A percentile compares a stretch with the other conserved stretches of the same genome.
These are phyloP conservation scores for Nectriaceae sp. DNA, from an alignment of 2,329 filamentous ascomycete genomes.

Conservation along the genomic window DNA sequence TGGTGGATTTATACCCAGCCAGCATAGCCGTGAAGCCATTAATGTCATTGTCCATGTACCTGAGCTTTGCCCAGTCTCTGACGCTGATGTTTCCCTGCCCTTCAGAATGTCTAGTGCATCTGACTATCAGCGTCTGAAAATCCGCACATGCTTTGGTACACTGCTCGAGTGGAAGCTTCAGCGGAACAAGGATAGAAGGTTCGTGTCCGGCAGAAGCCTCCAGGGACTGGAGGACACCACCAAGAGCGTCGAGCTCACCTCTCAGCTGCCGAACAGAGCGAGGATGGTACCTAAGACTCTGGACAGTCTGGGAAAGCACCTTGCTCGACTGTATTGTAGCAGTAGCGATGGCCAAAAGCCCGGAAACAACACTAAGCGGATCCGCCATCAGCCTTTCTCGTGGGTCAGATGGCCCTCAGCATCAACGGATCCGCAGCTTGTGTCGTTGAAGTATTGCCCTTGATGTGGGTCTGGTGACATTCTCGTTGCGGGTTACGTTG, in stretches of 20 bases:
- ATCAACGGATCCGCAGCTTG: no score
- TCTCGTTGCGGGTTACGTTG: no score
- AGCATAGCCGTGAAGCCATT: conserved; percentile 40
- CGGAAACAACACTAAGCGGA: no score
- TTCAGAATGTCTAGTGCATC: conserved; percentile 36
- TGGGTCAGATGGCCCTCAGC: no score
- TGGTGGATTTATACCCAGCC: conserved; percentile 41
- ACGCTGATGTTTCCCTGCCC: conserved; percentile 38
- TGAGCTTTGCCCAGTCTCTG: conserved; percentile 46
- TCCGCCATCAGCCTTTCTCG: no score
- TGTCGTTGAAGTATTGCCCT: no score
- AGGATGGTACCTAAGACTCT: conserved; percentile 18
- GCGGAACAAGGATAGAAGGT: conserved; percentile 10
- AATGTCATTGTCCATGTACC: conserved; percentile 46
- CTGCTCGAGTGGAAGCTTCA: conserved; percentile 38
- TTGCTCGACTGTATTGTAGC: conserved; percentile 19
- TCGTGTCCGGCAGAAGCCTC: conserved; percentile 2
- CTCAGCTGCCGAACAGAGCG: conserved; percentile 9
- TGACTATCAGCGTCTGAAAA: conserved; percentile 38
- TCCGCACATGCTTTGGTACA: conserved; percentile 45
- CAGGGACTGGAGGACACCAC: conserved; percentile 7
- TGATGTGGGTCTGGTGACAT: no score
- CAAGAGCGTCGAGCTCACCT: conserved; percentile 11
- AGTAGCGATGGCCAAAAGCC: conserved; percentile 14
- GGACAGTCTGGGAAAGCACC: conserved; percentile 18